Conservation (phyloP, 257 asterid genomes). For the Solanum pinnatisectum region DNA sequence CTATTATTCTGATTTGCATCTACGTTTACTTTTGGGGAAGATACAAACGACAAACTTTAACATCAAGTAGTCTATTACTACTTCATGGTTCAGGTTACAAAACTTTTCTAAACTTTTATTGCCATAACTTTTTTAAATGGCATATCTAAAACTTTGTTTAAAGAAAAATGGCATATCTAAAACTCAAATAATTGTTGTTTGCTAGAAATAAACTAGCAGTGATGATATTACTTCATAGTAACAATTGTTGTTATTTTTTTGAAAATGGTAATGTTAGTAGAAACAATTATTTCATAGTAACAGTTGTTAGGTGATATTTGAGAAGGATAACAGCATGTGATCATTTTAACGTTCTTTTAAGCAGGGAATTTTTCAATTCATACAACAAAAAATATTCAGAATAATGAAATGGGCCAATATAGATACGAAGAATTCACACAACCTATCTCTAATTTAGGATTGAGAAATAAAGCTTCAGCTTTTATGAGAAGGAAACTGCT, state of each 20-base stretch:
- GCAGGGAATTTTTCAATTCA: background rate
- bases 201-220: background rate
- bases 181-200: background rate
- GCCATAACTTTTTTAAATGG: background rate
- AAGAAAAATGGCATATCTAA: background rate
- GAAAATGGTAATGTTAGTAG: too few relatives aligned
- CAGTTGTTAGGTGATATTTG: background rate
- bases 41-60: background rate
- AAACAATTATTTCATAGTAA: background rate
- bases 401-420: background rate
- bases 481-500: background rate
- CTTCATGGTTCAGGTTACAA: background rate
- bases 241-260: too few relatives aligned
- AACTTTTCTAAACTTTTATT: background rate
- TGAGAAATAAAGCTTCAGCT: background rate
- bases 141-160: background rate
- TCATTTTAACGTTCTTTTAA: background rate
- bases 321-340: background rate
- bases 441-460: background rate
- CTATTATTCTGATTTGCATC: background rate
- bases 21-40: background rate
- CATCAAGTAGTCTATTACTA: background rate
- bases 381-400: background rate
- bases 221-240: background rate
- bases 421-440: background rate